These are phyloP conservation scores for Mycena alexandri DNA, from an alignment of 768 basidiomycete genomes.

Conservation along the genomic window DNA sequence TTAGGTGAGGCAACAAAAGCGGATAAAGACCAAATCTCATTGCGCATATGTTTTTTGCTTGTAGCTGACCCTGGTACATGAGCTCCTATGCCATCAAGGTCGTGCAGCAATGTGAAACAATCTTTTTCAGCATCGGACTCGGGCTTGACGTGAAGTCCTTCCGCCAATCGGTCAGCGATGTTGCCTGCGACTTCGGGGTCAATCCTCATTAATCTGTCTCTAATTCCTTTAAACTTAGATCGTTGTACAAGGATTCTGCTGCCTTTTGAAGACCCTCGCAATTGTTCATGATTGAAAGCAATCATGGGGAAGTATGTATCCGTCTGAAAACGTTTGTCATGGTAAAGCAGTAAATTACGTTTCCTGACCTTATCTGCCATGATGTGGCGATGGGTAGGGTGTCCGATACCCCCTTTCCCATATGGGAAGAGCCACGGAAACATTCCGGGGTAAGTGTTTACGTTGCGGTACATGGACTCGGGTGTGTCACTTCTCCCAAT, in stretches of 20 bases:
- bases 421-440: slow-evolving; percentile 57
- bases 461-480: slow-evolving; percentile 43
- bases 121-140: slow-evolving; percentile 44
- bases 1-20: slow-evolving; percentile 22
- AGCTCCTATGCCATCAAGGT: slow-evolving; percentile 51
- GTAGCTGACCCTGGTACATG: slow-evolving; percentile 42
- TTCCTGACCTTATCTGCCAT: slow-evolving; percentile 10
- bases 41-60: slow-evolving; percentile 12
- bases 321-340: not conserved
- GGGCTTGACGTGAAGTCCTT: slow-evolving; percentile 41
- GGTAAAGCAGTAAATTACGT: not conserved
- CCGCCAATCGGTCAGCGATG: slow-evolving; percentile 39
- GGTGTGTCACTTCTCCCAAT: not conserved
- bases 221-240: slow-evolving; percentile 43
- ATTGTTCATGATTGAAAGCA: slow-evolving; percentile 39
- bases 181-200: slow-evolving; percentile 38
- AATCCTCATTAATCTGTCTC: slow-evolving; percentile 29
- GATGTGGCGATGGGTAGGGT: not conserved
- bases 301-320: slow-evolving; percentile 13
- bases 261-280: slow-evolving; percentile 44
- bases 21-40: slow-evolving; percentile 26
- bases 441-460: slow-evolving; percentile 51
- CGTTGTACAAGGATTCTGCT: slow-evolving; percentile 47
- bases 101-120: slow-evolving; percentile 49
- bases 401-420: slow-evolving; percentile 49